Base-by-base conservation (phyloP, 148 eudicot genomes). In the Camellia sinensis region DNA sequence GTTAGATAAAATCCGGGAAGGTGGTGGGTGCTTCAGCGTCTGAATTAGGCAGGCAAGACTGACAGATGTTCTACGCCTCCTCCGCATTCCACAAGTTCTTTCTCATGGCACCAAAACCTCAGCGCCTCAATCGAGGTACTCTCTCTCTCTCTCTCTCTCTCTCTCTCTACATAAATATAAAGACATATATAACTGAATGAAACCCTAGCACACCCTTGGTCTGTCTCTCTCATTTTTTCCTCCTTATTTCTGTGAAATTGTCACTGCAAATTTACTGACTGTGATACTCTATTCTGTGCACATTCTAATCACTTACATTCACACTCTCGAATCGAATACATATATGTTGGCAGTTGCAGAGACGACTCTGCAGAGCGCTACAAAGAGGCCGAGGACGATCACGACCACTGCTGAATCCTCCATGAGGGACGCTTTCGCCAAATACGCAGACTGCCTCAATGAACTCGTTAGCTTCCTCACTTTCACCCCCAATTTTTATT, bases 361-460 rank as follows among this genome's bases (percentile, higher is more conserved):
- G 53, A 71, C 82, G 44, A 77, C 86, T 44, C 72, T 87, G 82
- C 87, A 82, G 66, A 85, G 81, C 79, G 81, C 88, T 59, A 89
- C 91, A 3, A 94, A 90, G 84, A 96, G 84, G 86, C 90, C 92
- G 6, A 84, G 91, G 79, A 86, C 80, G 82, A 87, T 92, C 87
- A 59, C 86, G 3, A 82, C 91, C n/a, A 4, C 14, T 17, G 69
- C 60, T 50, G 86, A 85, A 67, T 78, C 91, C 37, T 89, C 84
- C 53, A 78, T 91, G 88, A 82, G 81, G 72, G 88, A 90, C 29
- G 85, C 90, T 54, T 96, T 96, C 79, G 46, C 84, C 70, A 73
- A 87, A 9, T 95, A 93, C 80, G 90, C 97, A 37, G 91, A 88
- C 6, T 91, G 90, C 81, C 91, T 95, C 76, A 93, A 95, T 83